phyloP scores from a whole-genome alignment of 23 red algal genomes.

The Gracilaria domingensis region DNA sequence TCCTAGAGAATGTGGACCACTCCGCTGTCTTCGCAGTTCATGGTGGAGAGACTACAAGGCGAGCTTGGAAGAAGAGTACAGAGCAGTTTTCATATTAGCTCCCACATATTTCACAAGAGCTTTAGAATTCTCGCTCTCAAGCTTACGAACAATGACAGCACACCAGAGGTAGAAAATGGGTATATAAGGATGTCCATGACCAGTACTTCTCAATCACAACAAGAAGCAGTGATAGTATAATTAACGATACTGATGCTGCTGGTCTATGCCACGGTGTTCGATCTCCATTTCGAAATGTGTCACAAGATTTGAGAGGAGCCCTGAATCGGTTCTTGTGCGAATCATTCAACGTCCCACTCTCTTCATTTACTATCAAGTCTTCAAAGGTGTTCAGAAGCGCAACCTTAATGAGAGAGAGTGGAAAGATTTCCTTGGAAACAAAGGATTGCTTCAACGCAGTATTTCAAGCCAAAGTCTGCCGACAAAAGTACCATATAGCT shows the following conservation, averaged over 20 bases:
- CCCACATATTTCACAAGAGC: conserved; percentile 7
- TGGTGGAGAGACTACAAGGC: background rate
- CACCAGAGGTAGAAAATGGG: background rate
- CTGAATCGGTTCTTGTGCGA: background rate
- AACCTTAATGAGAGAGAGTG: background rate
- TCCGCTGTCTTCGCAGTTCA: background rate
- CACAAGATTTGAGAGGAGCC: background rate
- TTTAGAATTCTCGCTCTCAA: background rate
- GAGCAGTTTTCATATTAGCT: background rate
- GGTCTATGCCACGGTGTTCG: background rate
- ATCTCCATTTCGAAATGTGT: background rate
- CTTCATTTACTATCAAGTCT: background rate
- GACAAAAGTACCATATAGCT: background rate
- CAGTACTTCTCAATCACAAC: background rate
- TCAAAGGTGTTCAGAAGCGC: background rate
- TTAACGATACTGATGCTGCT: background rate
- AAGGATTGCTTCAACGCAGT: background rate
- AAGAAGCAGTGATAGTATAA: background rate
- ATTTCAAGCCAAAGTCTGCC: background rate
- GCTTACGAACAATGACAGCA: background rate
- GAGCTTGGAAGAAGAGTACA: conserved; percentile 1
- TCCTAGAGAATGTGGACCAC: conserved; percentile 16
- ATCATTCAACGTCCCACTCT: background rate
- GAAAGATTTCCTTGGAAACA: background rate
- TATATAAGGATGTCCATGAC: background rate